Base-by-base conservation (phyloP, 2,329 filamentous ascomycete genomes). In the Penicillium crustosum region DNA sequence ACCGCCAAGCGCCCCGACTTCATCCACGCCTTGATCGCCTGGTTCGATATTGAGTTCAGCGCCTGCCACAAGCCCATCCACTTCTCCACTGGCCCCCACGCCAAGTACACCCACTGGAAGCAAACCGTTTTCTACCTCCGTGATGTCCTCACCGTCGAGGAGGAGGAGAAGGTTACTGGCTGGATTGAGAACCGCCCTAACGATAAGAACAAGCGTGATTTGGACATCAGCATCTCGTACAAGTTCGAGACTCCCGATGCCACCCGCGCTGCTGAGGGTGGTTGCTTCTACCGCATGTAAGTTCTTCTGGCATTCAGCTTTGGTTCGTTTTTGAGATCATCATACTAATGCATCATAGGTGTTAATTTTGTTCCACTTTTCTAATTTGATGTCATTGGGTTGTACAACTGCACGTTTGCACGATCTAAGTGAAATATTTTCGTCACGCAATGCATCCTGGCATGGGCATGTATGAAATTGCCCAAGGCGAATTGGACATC, bases 51-150 rank as follows among this genome's bases (percentile, higher is more conserved):
- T 69, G 93, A 97, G 73, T 99, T 99, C 80, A 90, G 90, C 51
- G 93, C 92, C 59, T 97, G 94, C 85, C 94, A 99, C 85, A 97
- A 97, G 85, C 90, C 92, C 33, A 92, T 99, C 73, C 86, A 88
- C 72, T 99, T 99, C 84, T 96, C 91, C 53, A 99, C 94, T 19
- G 94, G 94, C 23, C 94, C 94, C 29, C 94, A 97, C 79, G 95
- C 93, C 69, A 97, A 97, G 81, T 97, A 97, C 81, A 99, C 94
- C 19, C 94, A 99, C 84, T 99, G 94, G 94, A 99, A 99, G 82
- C 94, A 99, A 82, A 99, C 94, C 13, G 94, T 99, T 62, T 97
- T 99, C 81, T 99, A 99, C 80, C 83, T 99, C 63, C 86, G 90
- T 71, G 93, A 99, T 67, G 90, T 96, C 35, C 81, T 99, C 64